Conservation (phyloP, 2,329 filamentous ascomycete species). For the Pseudogymnoascus sp. region DNA sequence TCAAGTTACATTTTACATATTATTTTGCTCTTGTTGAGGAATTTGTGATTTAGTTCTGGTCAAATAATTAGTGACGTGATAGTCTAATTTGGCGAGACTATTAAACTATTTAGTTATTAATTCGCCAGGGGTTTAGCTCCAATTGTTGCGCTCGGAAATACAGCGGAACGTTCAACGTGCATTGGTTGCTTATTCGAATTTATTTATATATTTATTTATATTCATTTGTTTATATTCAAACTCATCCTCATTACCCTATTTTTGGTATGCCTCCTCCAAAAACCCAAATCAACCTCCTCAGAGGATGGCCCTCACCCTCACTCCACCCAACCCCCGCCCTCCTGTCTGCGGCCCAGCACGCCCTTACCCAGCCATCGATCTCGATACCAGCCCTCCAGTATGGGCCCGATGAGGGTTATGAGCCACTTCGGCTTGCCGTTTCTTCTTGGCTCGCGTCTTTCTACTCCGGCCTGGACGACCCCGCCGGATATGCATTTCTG, state of each 20-base stretch:
- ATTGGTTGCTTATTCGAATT: not conserved
- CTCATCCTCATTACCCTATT: not conserved
- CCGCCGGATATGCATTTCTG: conserved; percentile 55
- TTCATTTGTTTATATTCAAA: not conserved
- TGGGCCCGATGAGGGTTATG: conserved; percentile 55
- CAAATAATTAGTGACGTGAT: not conserved
- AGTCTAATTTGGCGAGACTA: conserved; percentile 1
- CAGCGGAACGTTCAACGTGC: not conserved
- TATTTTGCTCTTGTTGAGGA: not conserved
- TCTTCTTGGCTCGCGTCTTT: conserved; percentile 55
- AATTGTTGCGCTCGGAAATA: not conserved
- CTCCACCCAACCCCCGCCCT: conserved; percentile 53
- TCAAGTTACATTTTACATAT: not conserved
- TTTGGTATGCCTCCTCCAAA: not conserved
- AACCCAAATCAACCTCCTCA: conserved; percentile 25
- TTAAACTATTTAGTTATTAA: not conserved
- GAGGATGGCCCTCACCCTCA: conserved; percentile 26
- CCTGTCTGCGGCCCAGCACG: conserved; percentile 42
- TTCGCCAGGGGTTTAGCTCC: conserved; percentile 2
- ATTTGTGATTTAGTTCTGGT: not conserved
- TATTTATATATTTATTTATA: not conserved
- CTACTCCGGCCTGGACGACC: conserved; percentile 38
- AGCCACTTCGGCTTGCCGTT: conserved; percentile 46
- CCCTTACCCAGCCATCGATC: conserved; percentile 43
- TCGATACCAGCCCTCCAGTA: conserved; percentile 51